phyloP scores from a whole-genome alignment of 495 filamentous ascomycete species.

The Hypoxylon lienhwacheense region DNA sequence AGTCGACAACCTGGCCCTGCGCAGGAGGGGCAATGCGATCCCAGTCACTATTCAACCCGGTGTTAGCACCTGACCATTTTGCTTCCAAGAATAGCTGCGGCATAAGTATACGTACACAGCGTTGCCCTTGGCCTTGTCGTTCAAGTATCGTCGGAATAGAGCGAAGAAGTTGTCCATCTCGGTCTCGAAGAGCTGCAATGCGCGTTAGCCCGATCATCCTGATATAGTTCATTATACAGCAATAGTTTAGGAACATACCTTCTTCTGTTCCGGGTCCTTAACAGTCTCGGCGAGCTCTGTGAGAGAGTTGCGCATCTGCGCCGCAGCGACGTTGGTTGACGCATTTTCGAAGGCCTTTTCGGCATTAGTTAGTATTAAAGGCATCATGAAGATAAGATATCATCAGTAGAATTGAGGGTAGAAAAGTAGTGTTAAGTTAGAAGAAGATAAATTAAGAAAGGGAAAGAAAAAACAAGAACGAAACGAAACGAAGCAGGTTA shows the following conservation, averaged over 20 bases:
- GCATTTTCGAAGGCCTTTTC: conserved; percentile 96
- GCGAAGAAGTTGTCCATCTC: conserved; percentile 99
- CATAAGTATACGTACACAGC: conserved; percentile 58
- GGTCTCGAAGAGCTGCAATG: conserved; percentile 79
- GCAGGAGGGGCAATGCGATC: conserved; percentile 92
- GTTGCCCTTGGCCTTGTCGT: conserved; percentile 98
- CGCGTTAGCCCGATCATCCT: conserved; percentile 10
- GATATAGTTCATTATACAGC: background rate
- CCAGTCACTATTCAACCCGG: conserved; percentile 66
- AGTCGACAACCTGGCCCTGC: conserved; percentile 88
- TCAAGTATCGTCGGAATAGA: conserved; percentile 95
- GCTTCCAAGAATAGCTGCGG: background rate
- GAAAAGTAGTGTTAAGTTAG: no score
- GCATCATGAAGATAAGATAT: no score
- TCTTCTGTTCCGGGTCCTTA: conserved; percentile 78
- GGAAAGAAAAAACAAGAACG: no score
- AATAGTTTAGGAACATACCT: conserved; percentile 52
- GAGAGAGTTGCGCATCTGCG: conserved; percentile 97
- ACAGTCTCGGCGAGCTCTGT: conserved; percentile 91
- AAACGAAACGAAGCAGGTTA: no score
- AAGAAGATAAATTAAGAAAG: background rate
- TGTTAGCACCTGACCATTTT: conserved; percentile 30
- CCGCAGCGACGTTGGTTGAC: conserved; percentile 94
- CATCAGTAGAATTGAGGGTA: background rate
- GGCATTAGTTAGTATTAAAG: conserved; percentile 7